These are phyloP conservation scores for Cornus suecica DNA, from an alignment of 148 eudicot species.

Conservation along the genomic window DNA sequence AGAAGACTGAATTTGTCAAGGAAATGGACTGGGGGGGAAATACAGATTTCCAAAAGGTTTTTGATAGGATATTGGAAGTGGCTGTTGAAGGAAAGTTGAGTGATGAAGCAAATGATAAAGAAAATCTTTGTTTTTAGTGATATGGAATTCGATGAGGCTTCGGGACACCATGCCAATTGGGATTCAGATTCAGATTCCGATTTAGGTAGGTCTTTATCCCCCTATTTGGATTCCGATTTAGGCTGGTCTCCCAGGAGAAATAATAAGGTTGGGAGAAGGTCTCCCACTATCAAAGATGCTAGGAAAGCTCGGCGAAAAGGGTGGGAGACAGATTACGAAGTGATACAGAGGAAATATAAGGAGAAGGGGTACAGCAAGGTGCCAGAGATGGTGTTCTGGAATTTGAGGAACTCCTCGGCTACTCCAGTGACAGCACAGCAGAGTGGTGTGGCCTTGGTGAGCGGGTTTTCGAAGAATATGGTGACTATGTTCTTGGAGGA, in stretches of 20 bases:
- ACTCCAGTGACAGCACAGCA: slow-evolving; percentile 25
- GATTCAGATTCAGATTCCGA: too few relatives aligned
- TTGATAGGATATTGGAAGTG: slow-evolving; percentile 36
- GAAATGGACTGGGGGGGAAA: slow-evolving; percentile 25
- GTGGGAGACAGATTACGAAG: slow-evolving; percentile 36
- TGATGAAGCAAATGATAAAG: slow-evolving; percentile 41
- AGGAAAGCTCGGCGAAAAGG: neutral
- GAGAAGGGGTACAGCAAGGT: slow-evolving; percentile 23
- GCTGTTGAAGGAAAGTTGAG: slow-evolving; percentile 20
- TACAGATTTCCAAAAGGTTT: slow-evolving; percentile 39
- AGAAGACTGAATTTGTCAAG: slow-evolving; percentile 25
- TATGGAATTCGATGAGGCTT: slow-evolving; percentile 45
- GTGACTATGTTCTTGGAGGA: slow-evolving; percentile 28
- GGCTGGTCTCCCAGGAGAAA: too few relatives aligned
- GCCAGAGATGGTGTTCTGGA: slow-evolving; percentile 39
- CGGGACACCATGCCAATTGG: too few relatives aligned
- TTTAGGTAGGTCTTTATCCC: too few relatives aligned
- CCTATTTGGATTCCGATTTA: too few relatives aligned
- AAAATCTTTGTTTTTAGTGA: slow-evolving; percentile 51
- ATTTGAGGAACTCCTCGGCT: slow-evolving; percentile 20
- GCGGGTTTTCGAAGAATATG: slow-evolving; percentile 37
- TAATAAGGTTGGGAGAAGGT: too few relatives aligned
- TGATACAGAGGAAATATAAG: slow-evolving; percentile 24
- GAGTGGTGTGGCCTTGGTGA: slow-evolving; percentile 33
- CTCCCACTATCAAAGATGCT: too few relatives aligned